phyloP scores from a whole-genome alignment of 2,329 filamentous ascomycete genomes.

The Aspergillus pseudotamarii region DNA sequence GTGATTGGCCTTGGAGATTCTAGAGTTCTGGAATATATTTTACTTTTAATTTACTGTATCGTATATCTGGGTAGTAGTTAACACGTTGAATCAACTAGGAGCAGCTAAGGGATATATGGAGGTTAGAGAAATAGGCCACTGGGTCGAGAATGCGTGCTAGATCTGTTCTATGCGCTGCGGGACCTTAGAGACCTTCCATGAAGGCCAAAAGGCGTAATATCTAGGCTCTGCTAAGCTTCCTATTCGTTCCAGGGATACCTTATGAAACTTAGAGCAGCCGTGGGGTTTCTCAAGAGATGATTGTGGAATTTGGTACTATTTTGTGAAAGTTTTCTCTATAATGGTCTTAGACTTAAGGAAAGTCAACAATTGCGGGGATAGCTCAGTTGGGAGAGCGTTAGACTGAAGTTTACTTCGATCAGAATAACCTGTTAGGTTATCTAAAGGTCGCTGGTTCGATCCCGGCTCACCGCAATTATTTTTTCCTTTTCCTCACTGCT shows the following conservation, averaged over 20 bases:
- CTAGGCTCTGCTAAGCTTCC: background rate
- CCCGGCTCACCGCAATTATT: background rate
- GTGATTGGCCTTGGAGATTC: background rate
- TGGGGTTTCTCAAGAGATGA: background rate
- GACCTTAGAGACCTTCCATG: background rate
- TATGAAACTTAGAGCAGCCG: no score
- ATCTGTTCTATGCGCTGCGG: no score
- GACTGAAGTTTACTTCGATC: constrained; percentile 6
- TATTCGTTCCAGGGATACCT: background rate
- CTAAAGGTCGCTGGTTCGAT: background rate
- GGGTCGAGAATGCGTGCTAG: background rate
- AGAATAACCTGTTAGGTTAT: background rate
- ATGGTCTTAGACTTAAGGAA: accelerated
- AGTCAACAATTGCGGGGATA: background rate
- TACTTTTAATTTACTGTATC: background rate
- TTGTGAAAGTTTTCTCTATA: accelerated
- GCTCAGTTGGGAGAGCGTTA: constrained; percentile 2
- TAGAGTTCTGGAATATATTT: background rate
- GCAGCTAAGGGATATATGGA: background rate
- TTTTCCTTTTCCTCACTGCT: background rate
- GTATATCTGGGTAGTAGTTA: background rate
- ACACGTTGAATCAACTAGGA: background rate
- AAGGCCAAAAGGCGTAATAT: background rate
- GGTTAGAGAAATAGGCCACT: no score
- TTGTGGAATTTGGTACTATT: background rate